Evolutionary conservation across 78 protist genomes (phyloP), one percentile per base, ranked within the genome.

Genomic region (Salpingoeca rosetta): DNA sequence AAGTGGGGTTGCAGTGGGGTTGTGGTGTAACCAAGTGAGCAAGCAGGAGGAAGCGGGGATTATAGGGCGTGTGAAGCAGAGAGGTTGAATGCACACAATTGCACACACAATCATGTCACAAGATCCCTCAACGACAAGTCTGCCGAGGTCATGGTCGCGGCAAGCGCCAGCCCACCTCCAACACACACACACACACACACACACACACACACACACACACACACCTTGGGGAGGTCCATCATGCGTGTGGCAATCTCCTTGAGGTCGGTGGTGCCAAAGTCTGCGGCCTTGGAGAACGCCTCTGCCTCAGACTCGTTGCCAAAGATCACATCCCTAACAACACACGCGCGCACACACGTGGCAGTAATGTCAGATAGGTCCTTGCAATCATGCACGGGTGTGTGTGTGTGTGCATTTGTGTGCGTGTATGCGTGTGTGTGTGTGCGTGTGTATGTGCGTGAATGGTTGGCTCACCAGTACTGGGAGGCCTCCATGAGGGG

Each of bases 291-390:
- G 36, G 86, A 75, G 22, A 56, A 87, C 10, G 85, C 76, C 35
- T 2, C 44, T 2, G 90, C 97, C 92, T 97, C 99, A 44, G 86
- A 26, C 88, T 97, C 98, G 92, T 97, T 97, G 83, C 96, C 96
- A 44, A 97, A 92, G 74, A 97, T 80, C 80, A 91, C 35, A 91
- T 96, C 98, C 7, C 65, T 51, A 17, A 51, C 7, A 17, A n/a
- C n/a, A n/a, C n/a, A n/a, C n/a, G n/a, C n/a, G n/a, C n/a, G n/a
- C n/a, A n/a, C n/a, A n/a, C n/a, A n/a, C n/a, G n/a, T n/a, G n/a
- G n/a, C n/a, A n/a, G n/a, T n/a, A n/a, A n/a, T n/a, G n/a, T n/a
- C n/a, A n/a, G n/a, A n/a, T n/a, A n/a, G n/a, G n/a, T n/a, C n/a
- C n/a, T n/a, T n/a, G n/a, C n/a, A n/a, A n/a, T n/a, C n/a, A n/a